Base-by-base conservation (phyloP, 1,284 basidiomycete genomes). In the Cryptococcus jaspeensis region DNA sequence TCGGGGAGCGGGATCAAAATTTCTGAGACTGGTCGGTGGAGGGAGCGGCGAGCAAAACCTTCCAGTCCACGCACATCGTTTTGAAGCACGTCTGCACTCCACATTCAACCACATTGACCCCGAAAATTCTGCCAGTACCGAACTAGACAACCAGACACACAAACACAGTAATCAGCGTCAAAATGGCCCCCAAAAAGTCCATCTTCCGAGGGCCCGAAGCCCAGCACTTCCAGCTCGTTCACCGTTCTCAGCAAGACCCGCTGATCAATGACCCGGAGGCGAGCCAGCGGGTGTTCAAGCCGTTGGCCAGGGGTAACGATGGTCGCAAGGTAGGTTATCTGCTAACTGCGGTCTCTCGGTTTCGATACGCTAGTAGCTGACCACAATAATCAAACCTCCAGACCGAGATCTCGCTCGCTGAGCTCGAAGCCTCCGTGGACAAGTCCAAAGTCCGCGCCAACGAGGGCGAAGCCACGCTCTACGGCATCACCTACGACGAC, bases 401-500 rank as follows among this genome's bases (percentile, higher is more conserved):
- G 54, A 32, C 54, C 36, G 59, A 60, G 42, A 53, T 58, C 13
- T 75, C 84, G n/a, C 79, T 84, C 8, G 83, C 83, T 20, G 85
- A 87, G n/a, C 78, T 86, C 49, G 80, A 78, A 37, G 69, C 74
- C 15, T 55, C 56, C 2, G 28, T 74, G 22, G 68, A 72, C 53
- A 73, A 68, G 45, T 60, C 53, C 36, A 56, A 58, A 23, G 65
- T 76, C 35, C 69, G 76, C 38, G 59, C 61, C 6, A 81, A 82
- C 52, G 78, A 82, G 59, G 96, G 94, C 55, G 91, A 99, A 80
- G 96, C 96, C 0, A 82, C 90, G 4, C 74, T 85, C 23, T 96
- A 98, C 75, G 95, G 93, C 11, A 81, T 99, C 70, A 93, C 92
- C 79, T 99, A 85, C 80, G 94, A 99, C 78, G 95, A 99, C 72